These are phyloP conservation scores for Candida verbasci DNA, from an alignment of 805 yeast genomes.

Conservation along the genomic window DNA sequence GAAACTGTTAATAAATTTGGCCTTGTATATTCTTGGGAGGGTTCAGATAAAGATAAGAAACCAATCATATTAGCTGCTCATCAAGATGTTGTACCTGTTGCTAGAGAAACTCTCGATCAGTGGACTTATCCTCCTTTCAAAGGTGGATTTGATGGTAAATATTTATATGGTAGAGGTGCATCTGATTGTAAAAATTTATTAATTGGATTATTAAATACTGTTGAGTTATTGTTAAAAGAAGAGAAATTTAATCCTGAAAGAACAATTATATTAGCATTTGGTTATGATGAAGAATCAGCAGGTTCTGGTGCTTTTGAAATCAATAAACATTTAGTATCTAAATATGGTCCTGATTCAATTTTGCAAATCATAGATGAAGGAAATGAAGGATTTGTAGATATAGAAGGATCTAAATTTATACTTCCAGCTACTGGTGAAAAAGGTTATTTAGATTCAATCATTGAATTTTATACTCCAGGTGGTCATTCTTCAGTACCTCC, in stretches of 20 bases:
- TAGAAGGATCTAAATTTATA: constrained; percentile 37
- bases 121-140: constrained; percentile 38
- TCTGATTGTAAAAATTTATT: constrained; percentile 40
- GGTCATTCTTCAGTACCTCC: constrained; percentile 53
- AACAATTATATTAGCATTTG: constrained; percentile 44
- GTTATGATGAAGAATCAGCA: constrained; percentile 47
- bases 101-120: constrained; percentile 30
- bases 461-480: constrained; percentile 42
- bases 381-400: constrained; percentile 14
- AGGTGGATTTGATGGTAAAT: constrained; percentile 30
- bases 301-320: constrained; percentile 39
- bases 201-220: constrained; percentile 36
- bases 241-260: constrained; percentile 36
- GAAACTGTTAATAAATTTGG: constrained; percentile 32
- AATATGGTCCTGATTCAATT: constrained; percentile 40
- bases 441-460: constrained; percentile 40
- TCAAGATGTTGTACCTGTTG: constrained; percentile 41
- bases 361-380: constrained; percentile 46
- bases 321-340: constrained; percentile 25
- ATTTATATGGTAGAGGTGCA: constrained; percentile 32
- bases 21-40: constrained; percentile 37
- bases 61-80: constrained; percentile 38
- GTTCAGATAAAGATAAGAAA: constrained; percentile 21
- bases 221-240: constrained; percentile 29
- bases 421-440: constrained; percentile 47